These are phyloP conservation scores for Eucalyptus marginata DNA, from an alignment of 345 rosid species.

Conservation along the genomic window DNA sequence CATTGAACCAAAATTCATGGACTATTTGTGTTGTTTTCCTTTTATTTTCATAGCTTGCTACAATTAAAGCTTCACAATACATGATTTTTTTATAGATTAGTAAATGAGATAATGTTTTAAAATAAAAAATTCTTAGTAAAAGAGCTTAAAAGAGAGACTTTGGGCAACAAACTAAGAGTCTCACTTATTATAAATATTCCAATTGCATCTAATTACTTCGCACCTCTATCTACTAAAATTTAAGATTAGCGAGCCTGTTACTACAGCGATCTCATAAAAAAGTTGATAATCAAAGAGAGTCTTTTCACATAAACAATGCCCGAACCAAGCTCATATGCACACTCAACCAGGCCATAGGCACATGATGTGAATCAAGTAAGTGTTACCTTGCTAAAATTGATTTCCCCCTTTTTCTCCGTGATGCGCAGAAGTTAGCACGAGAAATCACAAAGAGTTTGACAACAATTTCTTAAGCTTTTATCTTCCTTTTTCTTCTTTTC, in stretches of 20 bases:
- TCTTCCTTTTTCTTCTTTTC: neutral
- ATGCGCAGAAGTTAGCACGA: neutral
- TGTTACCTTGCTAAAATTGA: neutral
- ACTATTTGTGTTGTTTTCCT: rapidly evolving
- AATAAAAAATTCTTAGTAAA: neutral
- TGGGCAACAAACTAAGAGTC: neutral
- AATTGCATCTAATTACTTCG: neutral
- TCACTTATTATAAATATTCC: neutral
- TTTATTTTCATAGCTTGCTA: neutral
- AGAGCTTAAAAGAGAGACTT: neutral
- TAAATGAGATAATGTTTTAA: neutral
- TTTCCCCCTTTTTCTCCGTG: neutral
- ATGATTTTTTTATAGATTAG: neutral
- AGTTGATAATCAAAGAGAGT: neutral
- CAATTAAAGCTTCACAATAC: neutral
- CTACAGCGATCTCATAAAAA: rapidly evolving
- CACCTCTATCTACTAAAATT: rapidly evolving
- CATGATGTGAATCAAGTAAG: rapidly evolving
- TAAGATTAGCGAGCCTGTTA: rapidly evolving
- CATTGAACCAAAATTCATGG: too few relatives aligned
- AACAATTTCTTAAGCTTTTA: neutral
- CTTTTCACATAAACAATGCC: neutral
- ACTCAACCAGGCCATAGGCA: neutral
- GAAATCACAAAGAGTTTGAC: neutral
- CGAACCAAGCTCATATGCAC: neutral